phyloP scores from a whole-genome alignment of 345 rosid genomes.

The Turritis glabra region DNA sequence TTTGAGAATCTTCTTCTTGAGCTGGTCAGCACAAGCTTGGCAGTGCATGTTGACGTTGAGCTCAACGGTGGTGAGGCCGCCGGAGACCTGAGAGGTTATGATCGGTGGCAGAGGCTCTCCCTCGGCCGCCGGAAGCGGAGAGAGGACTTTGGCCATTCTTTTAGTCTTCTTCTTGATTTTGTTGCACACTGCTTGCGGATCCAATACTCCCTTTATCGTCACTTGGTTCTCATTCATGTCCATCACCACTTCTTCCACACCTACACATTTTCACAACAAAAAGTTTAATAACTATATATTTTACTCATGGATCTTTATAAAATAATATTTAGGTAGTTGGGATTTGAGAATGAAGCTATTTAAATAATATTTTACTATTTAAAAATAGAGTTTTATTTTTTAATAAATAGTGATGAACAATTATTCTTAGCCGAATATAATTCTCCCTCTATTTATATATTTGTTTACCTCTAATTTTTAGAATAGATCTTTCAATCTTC shows the following conservation, averaged over 20 bases:
- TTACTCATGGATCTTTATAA: neutral
- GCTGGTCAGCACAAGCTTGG: conserved; percentile 91
- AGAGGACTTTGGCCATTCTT: conserved; percentile 70
- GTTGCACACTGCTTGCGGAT: conserved; percentile 77
- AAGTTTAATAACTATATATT: neutral
- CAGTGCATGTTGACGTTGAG: conserved; percentile 93
- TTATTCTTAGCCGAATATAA: neutral
- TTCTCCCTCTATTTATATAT: neutral
- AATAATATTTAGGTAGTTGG: conserved; percentile 7
- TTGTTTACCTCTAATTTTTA: conserved; percentile 67
- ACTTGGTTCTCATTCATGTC: conserved; percentile 80
- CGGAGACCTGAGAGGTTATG: conserved; percentile 69
- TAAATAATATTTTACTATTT: neutral
- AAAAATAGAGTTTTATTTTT: neutral
- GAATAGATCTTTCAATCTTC: conserved; percentile 78
- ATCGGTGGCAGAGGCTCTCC: conserved; percentile 72
- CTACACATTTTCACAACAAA: conserved; percentile 40
- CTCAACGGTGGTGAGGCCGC: conserved; percentile 66
- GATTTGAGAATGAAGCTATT: conserved; percentile 3
- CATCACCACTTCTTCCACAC: conserved; percentile 75
- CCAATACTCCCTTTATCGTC: conserved; percentile 74
- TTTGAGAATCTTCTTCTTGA: conserved; percentile 79
- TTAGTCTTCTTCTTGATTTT: conserved; percentile 78
- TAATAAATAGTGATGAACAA: neutral
- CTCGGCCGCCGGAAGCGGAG: conserved; percentile 74